Evolutionary conservation across 2,329 filamentous ascomycete species (phyloP), one percentile per base, ranked within the genome.

Genomic region (Rutstroemia sp.): DNA sequence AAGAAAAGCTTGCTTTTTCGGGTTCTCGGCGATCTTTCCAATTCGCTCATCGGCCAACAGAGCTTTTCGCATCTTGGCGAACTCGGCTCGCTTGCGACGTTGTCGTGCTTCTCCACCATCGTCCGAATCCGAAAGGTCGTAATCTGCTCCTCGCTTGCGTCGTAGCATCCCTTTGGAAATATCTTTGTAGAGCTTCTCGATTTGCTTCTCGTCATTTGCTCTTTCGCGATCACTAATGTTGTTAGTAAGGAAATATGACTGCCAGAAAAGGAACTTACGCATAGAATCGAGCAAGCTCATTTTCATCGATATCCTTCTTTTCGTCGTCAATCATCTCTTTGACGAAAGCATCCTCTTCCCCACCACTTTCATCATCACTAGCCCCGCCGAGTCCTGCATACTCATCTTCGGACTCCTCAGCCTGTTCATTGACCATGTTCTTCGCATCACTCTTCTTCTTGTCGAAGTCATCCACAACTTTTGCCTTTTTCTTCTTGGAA

Each of bases 391-490:
- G 78, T 4, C 94, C 94, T 40, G 92, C 92, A 70, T 97, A 99
- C 71, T 99, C 94, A 69, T 99, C 94, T 69, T 99, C 95, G 0
- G 94, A 99, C 73, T 99, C 94, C 65, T 96, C 89, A 59, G 94
- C 92, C 69, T 95, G 91, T 63, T 96, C 94, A 62, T 97, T 83
- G 39, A 99, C 79, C 80, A 96, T 88, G 23, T 87, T 85, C 66
- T 85, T 91, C 0, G 92, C 92, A 68, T 88, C 86, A 73, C 89
- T 95, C 70, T 87, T 92, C 72, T 90, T 92, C 71, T 87, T 89
- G 73, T 96, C 81, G 64, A 91, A 95, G 1, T 77, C 75, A 16
- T 79, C 76, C n/a, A 68, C 65, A 8, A 68, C 67, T 5, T 74
- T 73, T 7, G 23, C 23, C 51, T 78, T 76, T 64, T 81, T 81